Conservation (phyloP, 257 asterid species). For the Capsicum pubescens region DNA sequence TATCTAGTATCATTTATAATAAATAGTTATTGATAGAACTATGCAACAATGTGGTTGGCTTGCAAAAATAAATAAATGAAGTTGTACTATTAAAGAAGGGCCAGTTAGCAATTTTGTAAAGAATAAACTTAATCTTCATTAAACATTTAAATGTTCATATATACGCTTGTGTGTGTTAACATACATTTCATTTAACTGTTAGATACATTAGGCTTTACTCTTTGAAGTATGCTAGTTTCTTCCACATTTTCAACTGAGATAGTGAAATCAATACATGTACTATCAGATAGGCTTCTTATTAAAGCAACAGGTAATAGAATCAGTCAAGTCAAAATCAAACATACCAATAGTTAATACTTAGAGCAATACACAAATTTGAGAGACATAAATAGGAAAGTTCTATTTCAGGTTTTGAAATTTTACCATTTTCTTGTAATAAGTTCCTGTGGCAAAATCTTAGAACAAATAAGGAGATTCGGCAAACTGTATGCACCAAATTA, state of each 20-base stretch:
- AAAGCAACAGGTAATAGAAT: no score
- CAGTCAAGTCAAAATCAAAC: no score
- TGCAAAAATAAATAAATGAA: background rate
- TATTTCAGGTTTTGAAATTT: conserved; percentile 70
- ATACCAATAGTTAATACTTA: no score
- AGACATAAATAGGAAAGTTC: background rate
- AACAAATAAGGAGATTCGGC: conserved; percentile 72
- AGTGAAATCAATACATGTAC: conserved; percentile 54
- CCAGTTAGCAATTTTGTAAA: conserved; percentile 10
- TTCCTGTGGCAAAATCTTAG: conserved; percentile 91
- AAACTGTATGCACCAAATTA: conserved; percentile 72
- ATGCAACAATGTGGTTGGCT: no score
- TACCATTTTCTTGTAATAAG: conserved; percentile 95
- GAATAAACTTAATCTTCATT: background rate
- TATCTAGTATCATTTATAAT: no score
- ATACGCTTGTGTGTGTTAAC: conserved; percentile 7
- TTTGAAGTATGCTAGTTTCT: conserved; percentile 41
- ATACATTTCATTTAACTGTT: background rate
- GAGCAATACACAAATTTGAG: no score
- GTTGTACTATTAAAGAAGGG: background rate
- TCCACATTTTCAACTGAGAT: conserved; percentile 45
- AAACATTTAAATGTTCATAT: conserved; percentile 4
- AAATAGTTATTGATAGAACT: background rate
- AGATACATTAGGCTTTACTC: conserved; percentile 32
- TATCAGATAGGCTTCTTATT: conserved; percentile 46